A percentile compares a stretch with the other conserved stretches of the same genome.
Conservation (phyloP, 345 rosid genomes). For the Trapa bicornis region DNA sequence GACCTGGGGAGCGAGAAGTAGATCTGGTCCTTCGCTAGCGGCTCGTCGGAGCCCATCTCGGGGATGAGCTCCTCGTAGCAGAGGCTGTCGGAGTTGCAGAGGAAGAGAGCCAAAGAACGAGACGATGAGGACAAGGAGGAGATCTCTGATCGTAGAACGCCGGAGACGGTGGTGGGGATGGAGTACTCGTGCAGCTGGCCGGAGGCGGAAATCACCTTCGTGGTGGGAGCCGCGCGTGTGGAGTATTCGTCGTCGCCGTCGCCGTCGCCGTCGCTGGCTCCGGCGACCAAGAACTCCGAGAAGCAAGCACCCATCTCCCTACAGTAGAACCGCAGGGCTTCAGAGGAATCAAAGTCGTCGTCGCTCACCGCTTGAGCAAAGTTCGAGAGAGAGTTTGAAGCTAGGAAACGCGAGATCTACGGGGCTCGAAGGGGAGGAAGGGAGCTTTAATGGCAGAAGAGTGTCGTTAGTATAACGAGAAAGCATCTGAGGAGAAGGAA, state of each 20-base stretch:
- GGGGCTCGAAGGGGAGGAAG: neutral
- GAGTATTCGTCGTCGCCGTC: neutral
- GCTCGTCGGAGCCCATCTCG: conserved; percentile 11
- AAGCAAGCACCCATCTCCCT: conserved; percentile 10
- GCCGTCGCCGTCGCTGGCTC: neutral
- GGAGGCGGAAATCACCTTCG: conserved; percentile 11
- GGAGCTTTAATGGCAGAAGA: conserved; percentile 4
- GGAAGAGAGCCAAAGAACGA: conserved; percentile 1
- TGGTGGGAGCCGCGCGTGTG: conserved; percentile 6
- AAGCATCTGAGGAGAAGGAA: neutral
- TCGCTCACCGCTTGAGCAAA: neutral
- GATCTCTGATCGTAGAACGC: conserved; percentile 11
- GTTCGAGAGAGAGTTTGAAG: neutral
- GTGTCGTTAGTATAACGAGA: neutral
- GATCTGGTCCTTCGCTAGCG: conserved; percentile 14
- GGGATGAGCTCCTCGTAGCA: conserved; percentile 17
- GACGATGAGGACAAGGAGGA: conserved; percentile 11
- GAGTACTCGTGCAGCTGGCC: conserved; percentile 17
- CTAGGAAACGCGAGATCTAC: neutral
- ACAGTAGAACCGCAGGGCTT: no score
- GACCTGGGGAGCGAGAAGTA: conserved; percentile 20
- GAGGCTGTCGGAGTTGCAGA: conserved; percentile 22
- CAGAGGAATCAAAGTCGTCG: neutral
- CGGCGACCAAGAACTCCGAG: neutral
- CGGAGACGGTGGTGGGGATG: conserved; percentile 14